Conservation (phyloP, 805 yeast species). For the Saturnispora kantuleensis region DNA sequence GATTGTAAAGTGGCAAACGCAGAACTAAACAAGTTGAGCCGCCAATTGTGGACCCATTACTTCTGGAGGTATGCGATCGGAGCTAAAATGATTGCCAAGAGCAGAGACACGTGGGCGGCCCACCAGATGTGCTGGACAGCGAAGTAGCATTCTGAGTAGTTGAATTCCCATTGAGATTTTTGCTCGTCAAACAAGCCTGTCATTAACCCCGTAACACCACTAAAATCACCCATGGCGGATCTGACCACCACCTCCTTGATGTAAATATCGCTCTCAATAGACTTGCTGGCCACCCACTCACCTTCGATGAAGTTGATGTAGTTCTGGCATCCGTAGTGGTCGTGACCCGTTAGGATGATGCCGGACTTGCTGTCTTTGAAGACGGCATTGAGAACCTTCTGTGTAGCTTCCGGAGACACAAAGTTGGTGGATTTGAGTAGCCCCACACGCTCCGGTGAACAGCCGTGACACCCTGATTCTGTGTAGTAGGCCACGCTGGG, state of each 20-base stretch:
- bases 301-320: constrained; percentile 41
- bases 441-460: constrained; percentile 61
- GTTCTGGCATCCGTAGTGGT: constrained; percentile 86
- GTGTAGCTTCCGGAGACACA: constrained; percentile 54
- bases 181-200: constrained; percentile 54
- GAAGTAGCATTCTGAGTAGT: constrained; percentile 70
- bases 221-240: constrained; percentile 94
- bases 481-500: constrained; percentile 59
- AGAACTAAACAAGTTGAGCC: too few relatives aligned
- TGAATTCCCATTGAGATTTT: constrained; percentile 48
- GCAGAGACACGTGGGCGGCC: constrained; percentile 55
- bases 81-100: constrained; percentile 31
- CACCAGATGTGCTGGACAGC: constrained; percentile 92
- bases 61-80: constrained; percentile 20
- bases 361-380: constrained; percentile 66
- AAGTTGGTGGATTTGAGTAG: constrained; percentile 80
- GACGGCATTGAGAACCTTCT: constrained; percentile 57
- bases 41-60: background rate
- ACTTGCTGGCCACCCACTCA: constrained; percentile 52
- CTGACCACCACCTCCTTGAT: constrained; percentile 76
- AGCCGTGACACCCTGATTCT: constrained; percentile 35
- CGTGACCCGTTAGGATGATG: constrained; percentile 85
- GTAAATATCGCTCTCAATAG: constrained; percentile 25
- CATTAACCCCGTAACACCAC: constrained; percentile 79
- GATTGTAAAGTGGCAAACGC: too few relatives aligned